Evolutionary conservation across 352 stramenopile genomes (phyloP), one percentile per base, ranked within the genome.

Genomic region (Phytophthora rubi): DNA sequence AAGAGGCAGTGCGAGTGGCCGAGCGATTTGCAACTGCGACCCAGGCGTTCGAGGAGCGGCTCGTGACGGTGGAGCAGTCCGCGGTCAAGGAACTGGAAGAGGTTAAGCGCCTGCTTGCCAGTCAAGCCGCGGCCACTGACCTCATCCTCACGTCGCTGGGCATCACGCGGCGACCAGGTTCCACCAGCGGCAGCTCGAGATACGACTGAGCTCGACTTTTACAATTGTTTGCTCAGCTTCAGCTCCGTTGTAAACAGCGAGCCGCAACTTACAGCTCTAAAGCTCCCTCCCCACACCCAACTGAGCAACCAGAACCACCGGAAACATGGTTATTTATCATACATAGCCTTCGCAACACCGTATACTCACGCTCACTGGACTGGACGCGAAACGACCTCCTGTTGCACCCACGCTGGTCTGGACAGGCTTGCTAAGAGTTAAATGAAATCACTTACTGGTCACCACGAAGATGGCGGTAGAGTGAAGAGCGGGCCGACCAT

Each of bases 401-500:
- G n/a, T 49, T 18, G 55, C 58, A 47, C n/a, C 54, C 35, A 70
- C 53, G 42, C 53, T 74, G 63, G 28, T 71, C 62, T 71, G 52
- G 53, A 55, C 51, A 44, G 18, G 45, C 37, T 54, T n/a, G 59
- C 8, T 30, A 30, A 68, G 10, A 62, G 51, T 73, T 66, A 69
- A 67, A 65, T 70, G 59, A 57, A 66, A 35, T 48, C 45, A 44
- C 21, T 33, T 57, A 32, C 21, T 23, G 53, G 7, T 68, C 37
- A 74, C 57, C 44, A 81, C 48, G 61, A 66, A 4, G 73, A 73
- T 16, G 78, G 30, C 4, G 80, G 81, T 15, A 93, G 65, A 4
- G 61, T 75, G 65, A 93, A 93, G 16, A 86, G 63, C 1, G 85
- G 85, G 2, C 58, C 62, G 6, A 93, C 75, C 73, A 91, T 91